These are phyloP conservation scores for Pseudognaphalium luteoalbum DNA, from an alignment of 129 eudicot genomes.

Conservation along the genomic window DNA sequence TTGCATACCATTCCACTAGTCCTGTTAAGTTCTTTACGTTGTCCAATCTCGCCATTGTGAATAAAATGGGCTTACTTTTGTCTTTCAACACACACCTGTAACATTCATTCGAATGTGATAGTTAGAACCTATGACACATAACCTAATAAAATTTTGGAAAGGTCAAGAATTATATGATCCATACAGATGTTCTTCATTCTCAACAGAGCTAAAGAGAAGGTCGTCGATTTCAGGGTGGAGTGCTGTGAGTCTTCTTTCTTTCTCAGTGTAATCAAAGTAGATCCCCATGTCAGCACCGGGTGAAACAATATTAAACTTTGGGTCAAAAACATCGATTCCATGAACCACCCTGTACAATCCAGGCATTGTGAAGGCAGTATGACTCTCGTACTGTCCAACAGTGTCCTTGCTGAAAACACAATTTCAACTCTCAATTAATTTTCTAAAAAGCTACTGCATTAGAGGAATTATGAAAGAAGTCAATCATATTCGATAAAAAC, in stretches of 20 bases:
- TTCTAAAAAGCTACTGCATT: not conserved
- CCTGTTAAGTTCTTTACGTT: conserved; percentile 50
- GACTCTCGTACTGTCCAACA: conserved; percentile 95
- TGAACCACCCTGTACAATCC: conserved; percentile 94
- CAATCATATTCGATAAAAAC: not conserved
- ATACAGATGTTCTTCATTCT: conserved; percentile 88
- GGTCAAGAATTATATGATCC: conserved; percentile 5
- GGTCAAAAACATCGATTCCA: conserved; percentile 88
- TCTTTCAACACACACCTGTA: conserved; percentile 48
- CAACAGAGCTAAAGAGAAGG: conserved; percentile 74
- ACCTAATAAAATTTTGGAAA: not conserved
- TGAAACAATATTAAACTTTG: conserved; percentile 88
- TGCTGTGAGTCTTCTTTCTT: conserved; percentile 69
- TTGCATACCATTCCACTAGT: conserved; percentile 51
- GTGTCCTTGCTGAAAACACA: conserved; percentile 67
- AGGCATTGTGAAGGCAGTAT: conserved; percentile 87
- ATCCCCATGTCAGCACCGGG: conserved; percentile 88
- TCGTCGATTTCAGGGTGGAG: conserved; percentile 87
- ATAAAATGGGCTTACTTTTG: conserved; percentile 42
- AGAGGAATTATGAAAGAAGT: not conserved
- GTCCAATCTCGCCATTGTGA: conserved; percentile 50
- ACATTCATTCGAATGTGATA: not conserved
- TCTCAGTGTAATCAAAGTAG: conserved; percentile 69
- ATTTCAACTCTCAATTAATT: not conserved
- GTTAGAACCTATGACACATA: too few species aligned